Conservation (phyloP, 257 asterid genomes). For the Ligustrum vulgare region DNA sequence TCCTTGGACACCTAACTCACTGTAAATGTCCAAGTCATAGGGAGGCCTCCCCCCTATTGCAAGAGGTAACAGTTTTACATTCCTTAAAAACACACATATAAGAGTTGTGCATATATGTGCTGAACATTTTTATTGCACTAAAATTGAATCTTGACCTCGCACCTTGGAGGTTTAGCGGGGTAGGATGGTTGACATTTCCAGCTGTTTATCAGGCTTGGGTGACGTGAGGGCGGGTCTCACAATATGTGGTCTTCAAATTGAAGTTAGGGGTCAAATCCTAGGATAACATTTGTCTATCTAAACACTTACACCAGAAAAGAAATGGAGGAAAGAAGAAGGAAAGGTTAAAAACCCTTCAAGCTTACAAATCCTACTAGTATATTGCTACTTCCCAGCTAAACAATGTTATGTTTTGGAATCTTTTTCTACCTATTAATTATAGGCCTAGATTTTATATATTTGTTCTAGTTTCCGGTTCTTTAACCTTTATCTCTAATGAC, state of each 20-base stretch:
- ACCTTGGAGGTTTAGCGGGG: background rate
- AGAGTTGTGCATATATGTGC: background rate
- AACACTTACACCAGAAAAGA: too few relatives aligned
- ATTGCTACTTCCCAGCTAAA: too few relatives aligned
- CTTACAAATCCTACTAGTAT: too few relatives aligned
- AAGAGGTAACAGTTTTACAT: background rate
- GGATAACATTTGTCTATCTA: too few relatives aligned
- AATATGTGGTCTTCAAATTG: background rate
- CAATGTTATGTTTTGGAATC: too few relatives aligned
- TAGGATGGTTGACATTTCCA: background rate
- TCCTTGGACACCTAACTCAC: background rate
- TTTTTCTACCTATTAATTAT: too few relatives aligned
- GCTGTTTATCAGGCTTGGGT: background rate
- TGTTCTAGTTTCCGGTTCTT: too few relatives aligned
- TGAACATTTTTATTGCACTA: background rate
- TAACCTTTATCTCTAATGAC: too few relatives aligned
- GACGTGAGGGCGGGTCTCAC: background rate
- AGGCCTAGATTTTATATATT: too few relatives aligned
- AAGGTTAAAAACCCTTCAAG: too few relatives aligned
- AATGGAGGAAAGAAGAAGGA: too few relatives aligned
- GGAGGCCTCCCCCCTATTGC: background rate
- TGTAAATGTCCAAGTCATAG: background rate
- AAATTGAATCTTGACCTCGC: background rate
- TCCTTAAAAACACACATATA: background rate
- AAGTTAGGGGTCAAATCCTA: too few relatives aligned